phyloP scores from a whole-genome alignment of 2,329 filamentous ascomycete species.

The Cladosporium sp. region DNA sequence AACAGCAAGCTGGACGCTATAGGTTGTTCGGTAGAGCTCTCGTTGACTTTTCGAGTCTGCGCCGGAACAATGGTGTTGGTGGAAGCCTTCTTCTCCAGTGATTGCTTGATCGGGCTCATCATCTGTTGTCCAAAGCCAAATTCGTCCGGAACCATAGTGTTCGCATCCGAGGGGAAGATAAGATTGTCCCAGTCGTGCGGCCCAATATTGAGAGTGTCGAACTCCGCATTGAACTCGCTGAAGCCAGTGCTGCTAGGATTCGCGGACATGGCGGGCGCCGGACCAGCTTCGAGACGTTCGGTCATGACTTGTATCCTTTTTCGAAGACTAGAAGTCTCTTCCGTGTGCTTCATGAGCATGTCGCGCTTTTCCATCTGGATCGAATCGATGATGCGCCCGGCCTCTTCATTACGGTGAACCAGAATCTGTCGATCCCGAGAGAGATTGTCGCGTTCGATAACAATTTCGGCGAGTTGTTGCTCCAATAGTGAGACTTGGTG shows the following conservation, averaged over 20 bases:
- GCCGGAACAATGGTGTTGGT: conserved; percentile 16
- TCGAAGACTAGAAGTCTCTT: conserved; percentile 84
- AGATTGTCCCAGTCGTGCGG: conserved; percentile 74
- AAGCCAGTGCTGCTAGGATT: conserved; percentile 59
- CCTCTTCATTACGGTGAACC: conserved; percentile 68
- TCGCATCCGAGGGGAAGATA: conserved; percentile 62
- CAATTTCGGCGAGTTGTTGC: conserved; percentile 67
- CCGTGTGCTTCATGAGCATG: conserved; percentile 79
- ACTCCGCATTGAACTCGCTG: conserved; percentile 69
- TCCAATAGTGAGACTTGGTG: conserved; percentile 73
- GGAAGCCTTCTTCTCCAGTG: conserved; percentile 25
- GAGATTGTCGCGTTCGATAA: conserved; percentile 44
- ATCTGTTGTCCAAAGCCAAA: conserved; percentile 53
- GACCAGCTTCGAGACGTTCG: conserved; percentile 58
- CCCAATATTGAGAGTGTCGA: conserved; percentile 80
- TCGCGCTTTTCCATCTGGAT: conserved; percentile 87
- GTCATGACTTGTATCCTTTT: conserved; percentile 86
- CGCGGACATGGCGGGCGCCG: conserved; percentile 40
- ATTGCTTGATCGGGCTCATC: conserved; percentile 18
- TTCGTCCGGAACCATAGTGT: conserved; percentile 33
- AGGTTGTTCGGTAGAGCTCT: conserved; percentile 43
- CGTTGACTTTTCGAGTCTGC: conserved; percentile 41
- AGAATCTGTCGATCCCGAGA: conserved; percentile 40
- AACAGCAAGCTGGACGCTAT: conserved; percentile 80
- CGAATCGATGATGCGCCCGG: conserved; percentile 69